Conservation (phyloP, 805 yeast species). For the Nakazawaea wickerhamii region DNA sequence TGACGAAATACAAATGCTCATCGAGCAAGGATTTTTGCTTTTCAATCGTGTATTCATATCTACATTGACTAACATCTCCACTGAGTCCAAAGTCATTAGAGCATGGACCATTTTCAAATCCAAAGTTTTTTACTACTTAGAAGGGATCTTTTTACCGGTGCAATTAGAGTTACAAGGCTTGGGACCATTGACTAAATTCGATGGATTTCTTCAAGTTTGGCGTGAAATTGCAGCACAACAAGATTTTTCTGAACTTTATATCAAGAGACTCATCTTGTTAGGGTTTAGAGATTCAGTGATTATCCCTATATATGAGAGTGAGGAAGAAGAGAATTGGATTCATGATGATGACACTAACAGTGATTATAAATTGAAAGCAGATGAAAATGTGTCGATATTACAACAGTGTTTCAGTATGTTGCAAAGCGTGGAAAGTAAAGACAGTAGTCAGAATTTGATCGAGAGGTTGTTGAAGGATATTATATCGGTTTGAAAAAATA, state of each 20-base stretch:
- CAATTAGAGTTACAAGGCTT: constrained; percentile 36
- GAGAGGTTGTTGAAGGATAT: constrained; percentile 40
- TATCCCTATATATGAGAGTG: constrained; percentile 45
- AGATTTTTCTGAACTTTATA: constrained; percentile 1
- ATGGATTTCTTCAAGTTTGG: constrained; percentile 6
- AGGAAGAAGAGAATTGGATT: constrained; percentile 14
- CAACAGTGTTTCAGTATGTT: constrained; percentile 61
- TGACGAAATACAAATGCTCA: constrained; percentile 39
- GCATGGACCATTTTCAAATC: constrained; percentile 56
- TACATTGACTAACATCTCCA: constrained; percentile 19
- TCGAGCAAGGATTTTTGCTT: constrained; percentile 35
- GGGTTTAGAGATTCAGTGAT: constrained; percentile 49
- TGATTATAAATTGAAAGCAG: constrained; percentile 9
- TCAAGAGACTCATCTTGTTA: constrained; percentile 27
- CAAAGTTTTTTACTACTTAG: constrained; percentile 51
- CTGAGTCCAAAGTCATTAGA: constrained; percentile 29
- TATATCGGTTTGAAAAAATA: neutral
- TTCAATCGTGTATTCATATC: constrained; percentile 23
- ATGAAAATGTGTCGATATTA: constrained; percentile 20
- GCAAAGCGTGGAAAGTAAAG: constrained; percentile 45
- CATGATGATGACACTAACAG: constrained; percentile 1
- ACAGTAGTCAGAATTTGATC: constrained; percentile 53
- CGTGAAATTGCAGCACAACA: constrained; percentile 1
- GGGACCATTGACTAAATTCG: constrained; percentile 23
- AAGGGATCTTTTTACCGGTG: constrained; percentile 58